These are phyloP conservation scores for Paramecium sonneborni DNA, from an alignment of 73 alveolate genomes.

Conservation along the genomic window DNA sequence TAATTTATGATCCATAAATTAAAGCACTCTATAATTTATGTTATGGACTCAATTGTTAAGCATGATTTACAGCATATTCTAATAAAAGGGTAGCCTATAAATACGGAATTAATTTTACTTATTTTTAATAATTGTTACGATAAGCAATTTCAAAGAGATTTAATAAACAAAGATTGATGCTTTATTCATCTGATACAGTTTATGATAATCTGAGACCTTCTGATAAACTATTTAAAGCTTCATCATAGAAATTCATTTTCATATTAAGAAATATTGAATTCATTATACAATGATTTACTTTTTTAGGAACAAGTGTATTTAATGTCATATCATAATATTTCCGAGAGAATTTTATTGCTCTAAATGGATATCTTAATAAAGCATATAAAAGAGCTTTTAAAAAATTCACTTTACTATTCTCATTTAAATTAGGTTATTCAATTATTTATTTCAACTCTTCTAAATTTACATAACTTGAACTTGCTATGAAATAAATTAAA, in stretches of 20 bases:
- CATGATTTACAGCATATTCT: slow-evolving; percentile 56
- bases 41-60: not conserved
- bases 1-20: not conserved
- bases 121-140: not conserved
- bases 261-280: not conserved
- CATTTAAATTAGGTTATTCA: not conserved
- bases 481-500: not conserved
- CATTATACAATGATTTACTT: slow-evolving; percentile 48
- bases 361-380: slow-evolving; percentile 18
- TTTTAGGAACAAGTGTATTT: not conserved
- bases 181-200: slow-evolving; percentile 34
- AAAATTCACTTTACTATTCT: not conserved
- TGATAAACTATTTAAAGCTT: slow-evolving; percentile 9
- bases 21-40: slow-evolving; percentile 4
- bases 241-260: slow-evolving; percentile 54
- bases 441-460: not conserved
- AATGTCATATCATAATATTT: slow-evolving; percentile 27
- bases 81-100: slow-evolving; percentile 3
- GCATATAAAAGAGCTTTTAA: not conserved
- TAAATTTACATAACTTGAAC: not conserved
- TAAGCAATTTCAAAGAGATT: slow-evolving; percentile 41
- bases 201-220: slow-evolving; percentile 49
- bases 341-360: slow-evolving; percentile 16
- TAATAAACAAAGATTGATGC: not conserved
- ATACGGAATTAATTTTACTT: not conserved